Evolutionary conservation across 1,284 basidiomycete genomes (phyloP).

Genomic region (Sanghuangporus weigelae): DNA sequence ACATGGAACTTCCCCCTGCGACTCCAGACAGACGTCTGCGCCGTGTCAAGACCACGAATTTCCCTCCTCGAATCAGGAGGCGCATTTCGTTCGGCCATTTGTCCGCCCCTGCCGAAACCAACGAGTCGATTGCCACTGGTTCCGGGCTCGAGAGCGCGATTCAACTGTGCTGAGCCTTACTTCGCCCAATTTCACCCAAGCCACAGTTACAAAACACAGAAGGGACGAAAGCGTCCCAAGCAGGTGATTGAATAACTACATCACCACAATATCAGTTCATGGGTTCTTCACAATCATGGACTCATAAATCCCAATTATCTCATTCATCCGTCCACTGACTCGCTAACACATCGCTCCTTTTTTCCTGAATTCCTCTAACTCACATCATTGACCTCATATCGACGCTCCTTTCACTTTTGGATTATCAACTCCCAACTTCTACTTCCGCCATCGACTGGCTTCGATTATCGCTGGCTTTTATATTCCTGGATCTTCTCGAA

Average conservation of each 20-base stretch:
- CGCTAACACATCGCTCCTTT: neutral
- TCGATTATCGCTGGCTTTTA: neutral
- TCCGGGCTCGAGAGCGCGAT: constrained; percentile 16
- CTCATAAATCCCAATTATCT: neutral
- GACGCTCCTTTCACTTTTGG: neutral
- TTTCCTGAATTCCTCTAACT: neutral
- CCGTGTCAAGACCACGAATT: constrained; percentile 20
- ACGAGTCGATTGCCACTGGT: constrained; percentile 9
- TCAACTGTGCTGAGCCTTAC: constrained; percentile 10
- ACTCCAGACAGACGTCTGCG: constrained; percentile 18
- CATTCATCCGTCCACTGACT: neutral
- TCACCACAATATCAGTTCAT: neutral
- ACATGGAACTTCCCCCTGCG: constrained; percentile 1
- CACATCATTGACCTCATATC: neutral
- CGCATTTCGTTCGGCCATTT: constrained; percentile 20
- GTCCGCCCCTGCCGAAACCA: constrained; percentile 14
- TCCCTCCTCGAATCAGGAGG: constrained; percentile 15
- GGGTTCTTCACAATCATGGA: neutral
- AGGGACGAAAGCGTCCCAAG: neutral
- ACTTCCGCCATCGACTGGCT: neutral
- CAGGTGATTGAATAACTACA: neutral
- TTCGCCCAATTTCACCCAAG: neutral
- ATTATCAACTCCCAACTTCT: neutral
- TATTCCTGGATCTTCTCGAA: neutral
- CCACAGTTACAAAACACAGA: neutral